Evolutionary conservation across 805 yeast genomes (phyloP), one percentile per base, ranked within the genome.

Genomic region (Spathaspora arborariae): DNA sequence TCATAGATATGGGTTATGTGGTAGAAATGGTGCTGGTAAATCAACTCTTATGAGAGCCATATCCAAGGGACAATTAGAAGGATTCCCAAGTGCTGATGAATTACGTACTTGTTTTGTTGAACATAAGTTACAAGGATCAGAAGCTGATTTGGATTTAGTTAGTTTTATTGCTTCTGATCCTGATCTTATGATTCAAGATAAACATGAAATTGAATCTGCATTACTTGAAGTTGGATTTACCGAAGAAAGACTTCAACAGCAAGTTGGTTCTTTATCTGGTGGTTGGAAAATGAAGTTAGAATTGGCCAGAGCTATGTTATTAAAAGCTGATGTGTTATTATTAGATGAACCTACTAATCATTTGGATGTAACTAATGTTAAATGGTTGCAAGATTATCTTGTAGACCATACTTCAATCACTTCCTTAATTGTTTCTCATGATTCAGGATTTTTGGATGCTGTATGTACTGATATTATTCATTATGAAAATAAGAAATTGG

Each of bases 231-330:
- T 92, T 66, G 98, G 98, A 2, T 92, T 92, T 67, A 84, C 94
- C 55, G 94, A 85, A 47, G 92, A 84, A 62, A 83, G 97, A 74
- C 80, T 96, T 65, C 79, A 80, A 24, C 97, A 91, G 71, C 80
- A 88, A 41, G 97, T 94, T 48, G 97, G 97, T 35, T 88, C 97
- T 1, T 75, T 92, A 49, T 88, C 97, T 39, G 99, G 99, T 69
- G 99, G 99, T 68, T 92, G 99, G 99, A 94, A 94, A 72, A 92
- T 92, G 99, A 92, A 92, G 73, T 79, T 92, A 56, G 98, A 91
- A 71, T 77, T 92, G 60, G 99, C 98, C n/a, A 85, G 97, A 74
- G 99, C 98, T 33, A 91, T 92, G 97, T 76, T 92, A 57, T 88
- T 90, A 89, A 89, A 84, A 68, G 99, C 98, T 30, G 99, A 92